A percentile compares a stretch with the other conserved stretches of the same genome.
Conservation (phyloP, 495 filamentous ascomycete genomes). For the Acidiella bohemica region DNA sequence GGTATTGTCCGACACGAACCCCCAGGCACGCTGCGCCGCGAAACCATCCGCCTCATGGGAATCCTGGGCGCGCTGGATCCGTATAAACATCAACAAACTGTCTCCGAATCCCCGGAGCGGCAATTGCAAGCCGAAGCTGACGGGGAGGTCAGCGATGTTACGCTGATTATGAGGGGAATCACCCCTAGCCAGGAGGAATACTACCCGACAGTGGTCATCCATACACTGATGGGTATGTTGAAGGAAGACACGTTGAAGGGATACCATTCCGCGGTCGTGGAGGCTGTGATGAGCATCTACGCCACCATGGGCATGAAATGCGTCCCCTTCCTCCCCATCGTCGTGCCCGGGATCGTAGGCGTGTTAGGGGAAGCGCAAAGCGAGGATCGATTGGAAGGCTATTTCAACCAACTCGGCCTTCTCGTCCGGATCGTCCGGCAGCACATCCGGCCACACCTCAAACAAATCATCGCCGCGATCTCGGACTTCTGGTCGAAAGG, state of each 20-base stretch:
- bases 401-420: constrained; percentile 90
- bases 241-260: constrained; percentile 76
- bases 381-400: constrained; percentile 63
- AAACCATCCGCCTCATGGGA: constrained; percentile 90
- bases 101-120: constrained; percentile 46
- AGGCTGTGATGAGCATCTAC: constrained; percentile 97
- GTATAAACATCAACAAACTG: constrained; percentile 62
- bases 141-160: constrained; percentile 78
- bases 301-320: constrained; percentile 90
- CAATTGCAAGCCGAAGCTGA: constrained; percentile 50
- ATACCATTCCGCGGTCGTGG: constrained; percentile 90
- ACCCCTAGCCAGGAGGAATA: constrained; percentile 96
- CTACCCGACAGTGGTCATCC: constrained; percentile 95
- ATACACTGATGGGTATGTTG: constrained; percentile 78
- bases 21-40: constrained; percentile 69
- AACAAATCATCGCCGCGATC: constrained; percentile 68
- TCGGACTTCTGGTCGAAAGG: constrained; percentile 74
- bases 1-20: constrained; percentile 85
- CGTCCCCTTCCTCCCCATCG: constrained; percentile 80
- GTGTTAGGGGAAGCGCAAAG: constrained; percentile 67
- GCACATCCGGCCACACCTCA: constrained; percentile 81
- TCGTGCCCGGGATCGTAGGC: constrained; percentile 80
- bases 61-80: constrained; percentile 93
- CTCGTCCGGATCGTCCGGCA: constrained; percentile 90
- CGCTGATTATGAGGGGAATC: constrained; percentile 92